These are phyloP conservation scores for Lactarius hengduanensis DNA, from an alignment of 768 basidiomycete genomes.

Conservation along the genomic window DNA sequence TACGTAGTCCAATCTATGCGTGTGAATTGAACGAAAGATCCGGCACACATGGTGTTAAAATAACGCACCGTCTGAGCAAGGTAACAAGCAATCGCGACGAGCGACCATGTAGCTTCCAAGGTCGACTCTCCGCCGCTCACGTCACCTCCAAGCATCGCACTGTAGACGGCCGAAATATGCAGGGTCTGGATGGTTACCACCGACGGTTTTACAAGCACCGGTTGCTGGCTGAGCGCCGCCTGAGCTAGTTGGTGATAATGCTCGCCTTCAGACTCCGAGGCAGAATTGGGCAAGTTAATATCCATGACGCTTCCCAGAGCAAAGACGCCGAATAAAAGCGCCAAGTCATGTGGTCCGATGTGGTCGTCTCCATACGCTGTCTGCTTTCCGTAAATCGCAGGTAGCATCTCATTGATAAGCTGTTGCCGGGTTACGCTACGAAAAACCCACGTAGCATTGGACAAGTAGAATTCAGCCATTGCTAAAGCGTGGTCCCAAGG, in stretches of 20 bases:
- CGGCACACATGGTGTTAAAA: not conserved
- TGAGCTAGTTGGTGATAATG: conserved; percentile 55
- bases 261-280: no score
- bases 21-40: conserved; percentile 3
- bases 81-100: conserved; percentile 64
- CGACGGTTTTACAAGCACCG: conserved; percentile 69
- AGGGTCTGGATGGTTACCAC: conserved; percentile 68
- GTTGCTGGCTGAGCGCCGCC: conserved; percentile 63
- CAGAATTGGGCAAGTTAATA: no score
- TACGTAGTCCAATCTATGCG: not conserved
- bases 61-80: conserved; percentile 59
- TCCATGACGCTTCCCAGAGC: no score
- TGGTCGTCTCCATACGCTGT: conserved; percentile 29
- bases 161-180: conserved; percentile 67
- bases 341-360: conserved; percentile 36
- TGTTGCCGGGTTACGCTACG: conserved; percentile 66
- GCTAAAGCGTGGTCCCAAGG: conserved; percentile 52
- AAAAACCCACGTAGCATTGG: conserved; percentile 59
- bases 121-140: conserved; percentile 55
- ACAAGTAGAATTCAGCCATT: conserved; percentile 67
- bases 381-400: conserved; percentile 54
- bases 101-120: conserved; percentile 73
- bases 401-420: conserved; percentile 63
- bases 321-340: conserved; percentile 13
- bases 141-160: conserved; percentile 66